Evolutionary conservation across 2,329 filamentous ascomycete species (phyloP), one percentile per base, ranked within the genome.

Genomic region (Exophiala sp.): DNA sequence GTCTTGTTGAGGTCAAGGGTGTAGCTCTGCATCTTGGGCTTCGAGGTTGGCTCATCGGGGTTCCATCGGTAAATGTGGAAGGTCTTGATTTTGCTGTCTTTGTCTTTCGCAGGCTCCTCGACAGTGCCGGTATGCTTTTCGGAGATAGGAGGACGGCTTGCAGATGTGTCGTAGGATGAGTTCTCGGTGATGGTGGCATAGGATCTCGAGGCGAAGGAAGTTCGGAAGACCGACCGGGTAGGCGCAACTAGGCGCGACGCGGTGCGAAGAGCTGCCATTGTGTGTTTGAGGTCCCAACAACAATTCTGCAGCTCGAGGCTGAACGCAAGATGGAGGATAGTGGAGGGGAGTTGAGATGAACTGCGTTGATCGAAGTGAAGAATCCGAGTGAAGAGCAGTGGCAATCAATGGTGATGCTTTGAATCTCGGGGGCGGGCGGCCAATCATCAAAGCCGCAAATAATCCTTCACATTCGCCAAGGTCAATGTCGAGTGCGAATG

Each of bases 41-140:
- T 99, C 75, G 89, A 86, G 68, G 85, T 84, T 55, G 94, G 94
- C 71, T 86, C 82, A 71, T 97, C 94, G 58, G 94, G 94, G 72
- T 95, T 95, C 94, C 94, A 99, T 72, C 94, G 85, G 85, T 99
- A 99, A 79, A 99, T 87, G 75, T 96, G 87, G 84, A 99, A 99
- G 47, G 88, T 91, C 86, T 96, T 97, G 77, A 88, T 84, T 66
- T 80, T 81, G 42, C 84, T 74, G 56, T 80, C 73, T 62, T 78
- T 71, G 60, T 74, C 77, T 49, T 77, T 69, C 66, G 78, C 79
- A 52, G 87, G 80, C 65, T 88, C 81, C 63, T 83, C 73, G 53
- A 82, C 75, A 46, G 82, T 81, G 45, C 83, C 80, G 34, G 83
- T 80, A 71, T 86, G 70, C 61, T 70, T 74, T 72, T 76, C 70